Conservation (phyloP, 2,329 filamentous ascomycete genomes). For the Fusarium camptoceras region DNA sequence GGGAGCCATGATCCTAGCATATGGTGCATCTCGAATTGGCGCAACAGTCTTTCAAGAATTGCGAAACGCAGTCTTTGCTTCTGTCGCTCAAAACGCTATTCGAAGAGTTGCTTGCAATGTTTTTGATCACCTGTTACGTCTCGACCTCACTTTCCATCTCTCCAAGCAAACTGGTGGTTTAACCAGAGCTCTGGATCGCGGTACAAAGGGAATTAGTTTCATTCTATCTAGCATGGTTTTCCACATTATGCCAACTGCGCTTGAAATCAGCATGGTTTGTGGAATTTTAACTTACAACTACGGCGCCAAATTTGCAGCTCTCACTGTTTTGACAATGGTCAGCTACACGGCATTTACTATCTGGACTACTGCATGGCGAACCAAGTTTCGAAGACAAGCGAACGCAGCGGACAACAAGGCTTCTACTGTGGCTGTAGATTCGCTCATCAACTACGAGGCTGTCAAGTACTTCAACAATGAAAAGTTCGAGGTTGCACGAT, state of each 20-base stretch:
- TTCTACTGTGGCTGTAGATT: slow-evolving; percentile 95
- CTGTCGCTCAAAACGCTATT: slow-evolving; percentile 96
- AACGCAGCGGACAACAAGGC: slow-evolving; percentile 97
- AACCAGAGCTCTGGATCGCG: slow-evolving; percentile 93
- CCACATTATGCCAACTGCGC: slow-evolving; percentile 90
- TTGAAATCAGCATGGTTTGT: slow-evolving; percentile 96
- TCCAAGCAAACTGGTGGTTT: slow-evolving; percentile 94
- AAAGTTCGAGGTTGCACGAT: slow-evolving; percentile 89
- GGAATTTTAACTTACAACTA: slow-evolving; percentile 98
- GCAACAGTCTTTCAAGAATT: slow-evolving; percentile 92
- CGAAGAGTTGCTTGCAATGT: slow-evolving; percentile 90
- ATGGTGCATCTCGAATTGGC: slow-evolving; percentile 88
- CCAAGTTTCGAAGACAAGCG: slow-evolving; percentile 93
- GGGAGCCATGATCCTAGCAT: slow-evolving; percentile 92
- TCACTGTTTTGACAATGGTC: slow-evolving; percentile 91
- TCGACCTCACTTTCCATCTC: slow-evolving; percentile 95
- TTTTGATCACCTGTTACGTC: slow-evolving; percentile 86
- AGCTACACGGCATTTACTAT: slow-evolving; percentile 98
- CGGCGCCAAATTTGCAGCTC: slow-evolving; percentile 88
- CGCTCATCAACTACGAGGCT: slow-evolving; percentile 97
- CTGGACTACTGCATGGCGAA: slow-evolving; percentile 94
- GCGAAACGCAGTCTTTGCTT: slow-evolving; percentile 95
- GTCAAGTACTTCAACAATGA: slow-evolving; percentile 99
- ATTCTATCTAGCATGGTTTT: slow-evolving; percentile 98
- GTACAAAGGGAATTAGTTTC: slow-evolving; percentile 98